A percentile compares a stretch with the other conserved stretches of the same genome.
These are phyloP conservation scores for Darksidea phi DNA, from an alignment of 495 filamentous ascomycete genomes.

Conservation along the genomic window DNA sequence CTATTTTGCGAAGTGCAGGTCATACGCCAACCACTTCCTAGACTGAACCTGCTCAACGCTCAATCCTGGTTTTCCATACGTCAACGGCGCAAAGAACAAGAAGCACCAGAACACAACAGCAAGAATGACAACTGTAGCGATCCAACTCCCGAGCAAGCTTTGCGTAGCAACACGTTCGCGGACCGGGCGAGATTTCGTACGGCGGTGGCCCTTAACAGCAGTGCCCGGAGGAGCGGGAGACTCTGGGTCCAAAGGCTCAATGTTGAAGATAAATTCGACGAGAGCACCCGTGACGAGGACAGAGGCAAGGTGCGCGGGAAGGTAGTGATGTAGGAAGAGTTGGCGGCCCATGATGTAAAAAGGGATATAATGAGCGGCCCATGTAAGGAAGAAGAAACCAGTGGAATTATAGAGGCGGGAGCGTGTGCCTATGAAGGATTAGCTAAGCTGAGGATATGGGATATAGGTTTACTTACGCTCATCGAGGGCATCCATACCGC, in stretches of 20 bases:
- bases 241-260: constrained; percentile 64
- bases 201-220: constrained; percentile 53
- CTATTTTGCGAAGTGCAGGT: constrained; percentile 98
- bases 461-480: constrained; percentile 65
- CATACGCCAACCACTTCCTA: constrained; percentile 94
- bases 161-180: constrained; percentile 77
- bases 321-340: constrained; percentile 74
- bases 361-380: constrained; percentile 71
- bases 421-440: constrained; percentile 64
- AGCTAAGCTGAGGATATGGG: constrained; percentile 2
- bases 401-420: constrained; percentile 96
- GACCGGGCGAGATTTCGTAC: constrained; percentile 62
- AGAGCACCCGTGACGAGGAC: constrained; percentile 93
- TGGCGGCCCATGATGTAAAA: constrained; percentile 77
- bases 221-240: constrained; percentile 44
- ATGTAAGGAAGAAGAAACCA: constrained; percentile 93
- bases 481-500: constrained; percentile 91
- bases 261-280: constrained; percentile 92
- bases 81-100: constrained; percentile 90
- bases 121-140: constrained; percentile 68
- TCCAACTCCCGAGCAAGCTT: constrained; percentile 75
- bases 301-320: constrained; percentile 88
- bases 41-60: constrained; percentile 74
- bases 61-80: constrained; percentile 93
- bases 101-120: constrained; percentile 71